These are phyloP conservation scores for Abelmoschus esculentus DNA, from an alignment of 345 rosid species.

Conservation along the genomic window DNA sequence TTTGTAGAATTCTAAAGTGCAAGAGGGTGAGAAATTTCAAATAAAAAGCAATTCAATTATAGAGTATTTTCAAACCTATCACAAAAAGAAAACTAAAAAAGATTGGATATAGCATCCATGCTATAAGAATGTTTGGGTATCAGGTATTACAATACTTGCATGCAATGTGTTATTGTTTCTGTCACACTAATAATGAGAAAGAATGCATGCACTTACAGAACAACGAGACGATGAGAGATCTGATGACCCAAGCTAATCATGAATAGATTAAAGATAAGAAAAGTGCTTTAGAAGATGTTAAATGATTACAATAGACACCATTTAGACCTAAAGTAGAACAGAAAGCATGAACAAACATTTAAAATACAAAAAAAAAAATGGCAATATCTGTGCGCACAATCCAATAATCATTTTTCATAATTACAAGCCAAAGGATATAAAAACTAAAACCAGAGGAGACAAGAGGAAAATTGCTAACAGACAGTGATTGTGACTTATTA, in stretches of 20 bases:
- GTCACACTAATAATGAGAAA: neutral
- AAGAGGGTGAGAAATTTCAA: neutral
- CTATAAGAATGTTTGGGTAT: neutral
- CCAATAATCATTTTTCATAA: neutral
- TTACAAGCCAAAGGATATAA: neutral
- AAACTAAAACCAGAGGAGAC: neutral
- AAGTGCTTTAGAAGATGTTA: neutral
- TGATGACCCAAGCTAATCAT: too few relatives aligned
- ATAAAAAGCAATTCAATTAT: neutral
- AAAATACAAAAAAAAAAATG: neutral
- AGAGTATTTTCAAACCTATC: neutral
- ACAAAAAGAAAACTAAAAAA: neutral
- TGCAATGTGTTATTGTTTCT: neutral
- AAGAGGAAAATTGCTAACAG: neutral
- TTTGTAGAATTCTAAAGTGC: neutral
- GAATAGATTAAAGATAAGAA: neutral
- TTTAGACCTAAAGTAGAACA: neutral
- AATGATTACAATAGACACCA: neutral
- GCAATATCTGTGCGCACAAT: neutral
- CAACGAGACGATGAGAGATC: neutral
- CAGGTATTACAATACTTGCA: neutral
- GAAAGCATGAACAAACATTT: neutral
- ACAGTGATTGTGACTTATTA: neutral
- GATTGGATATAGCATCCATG: neutral
- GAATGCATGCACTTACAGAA: neutral